phyloP scores from a whole-genome alignment of 805 yeast genomes.

The Hanseniaspora guilliermondii region DNA sequence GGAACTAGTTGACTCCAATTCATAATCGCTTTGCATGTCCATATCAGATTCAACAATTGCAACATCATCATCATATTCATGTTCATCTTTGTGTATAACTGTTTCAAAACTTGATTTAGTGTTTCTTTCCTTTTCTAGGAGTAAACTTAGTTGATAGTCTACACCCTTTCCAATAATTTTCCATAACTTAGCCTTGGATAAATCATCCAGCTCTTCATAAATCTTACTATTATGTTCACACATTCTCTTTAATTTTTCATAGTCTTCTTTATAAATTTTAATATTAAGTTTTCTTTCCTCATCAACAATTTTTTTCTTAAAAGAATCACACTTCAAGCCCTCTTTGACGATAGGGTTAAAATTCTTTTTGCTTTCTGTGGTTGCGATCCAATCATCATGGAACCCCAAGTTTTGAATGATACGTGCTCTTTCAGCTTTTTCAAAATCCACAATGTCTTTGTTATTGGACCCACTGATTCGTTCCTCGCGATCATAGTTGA shows the following conservation, averaged over 20 bases:
- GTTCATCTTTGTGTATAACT: background rate
- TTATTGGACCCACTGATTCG: background rate
- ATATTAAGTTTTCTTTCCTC: background rate
- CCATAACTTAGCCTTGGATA: constrained; percentile 26
- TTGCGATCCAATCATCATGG: constrained; percentile 12
- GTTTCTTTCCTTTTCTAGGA: background rate
- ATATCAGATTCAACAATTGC: background rate
- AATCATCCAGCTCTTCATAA: constrained; percentile 24
- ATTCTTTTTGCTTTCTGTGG: background rate
- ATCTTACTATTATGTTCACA: constrained; percentile 27
- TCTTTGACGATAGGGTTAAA: background rate
- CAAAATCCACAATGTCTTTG: background rate
- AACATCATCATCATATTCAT: background rate
- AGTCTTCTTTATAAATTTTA: background rate
- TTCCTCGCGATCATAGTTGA: background rate
- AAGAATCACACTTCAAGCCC: background rate
- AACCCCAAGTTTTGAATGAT: constrained; percentile 9
- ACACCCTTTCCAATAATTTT: constrained; percentile 25
- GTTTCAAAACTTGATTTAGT: background rate
- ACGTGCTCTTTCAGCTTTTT: constrained; percentile 5
- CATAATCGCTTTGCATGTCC: constrained; percentile 1
- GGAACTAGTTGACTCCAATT: constrained; percentile 1
- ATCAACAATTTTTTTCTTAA: background rate
- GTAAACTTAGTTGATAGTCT: constrained; percentile 16
- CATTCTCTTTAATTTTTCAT: constrained; percentile 19